These are phyloP conservation scores for Diaporthe sp. DNA, from an alignment of 2,329 filamentous ascomycete genomes.

Conservation along the genomic window DNA sequence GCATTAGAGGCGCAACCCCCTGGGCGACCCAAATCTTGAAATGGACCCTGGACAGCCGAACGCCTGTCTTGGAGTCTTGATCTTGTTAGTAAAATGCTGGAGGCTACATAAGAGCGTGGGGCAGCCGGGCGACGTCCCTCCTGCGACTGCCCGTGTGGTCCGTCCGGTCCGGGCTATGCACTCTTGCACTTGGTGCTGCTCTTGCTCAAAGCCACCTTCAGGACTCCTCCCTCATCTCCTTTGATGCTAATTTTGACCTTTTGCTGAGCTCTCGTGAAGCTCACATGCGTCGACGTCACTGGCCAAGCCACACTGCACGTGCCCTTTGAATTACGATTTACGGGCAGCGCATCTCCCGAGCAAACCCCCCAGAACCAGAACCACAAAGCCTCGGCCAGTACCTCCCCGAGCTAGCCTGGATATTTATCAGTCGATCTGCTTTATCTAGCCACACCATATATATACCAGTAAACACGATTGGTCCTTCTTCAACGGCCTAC, in stretches of 20 bases:
- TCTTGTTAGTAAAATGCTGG: background rate
- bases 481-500: background rate
- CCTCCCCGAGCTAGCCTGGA: background rate
- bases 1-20: background rate
- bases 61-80: slow-evolving; percentile 14
- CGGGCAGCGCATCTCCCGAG: slow-evolving; percentile 7
- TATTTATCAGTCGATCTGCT: background rate
- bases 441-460: slow-evolving; percentile 1
- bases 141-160: background rate
- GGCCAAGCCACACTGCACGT: slow-evolving; percentile 34
- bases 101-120: slow-evolving; percentile 2
- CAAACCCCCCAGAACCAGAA: background rate
- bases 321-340: slow-evolving; percentile 32
- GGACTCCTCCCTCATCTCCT: slow-evolving; percentile 24
- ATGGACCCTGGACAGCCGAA: slow-evolving; percentile 23
- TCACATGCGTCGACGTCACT: slow-evolving; percentile 30
- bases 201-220: slow-evolving; percentile 19
- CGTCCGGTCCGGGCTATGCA: slow-evolving; percentile 11
- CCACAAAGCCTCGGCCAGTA: background rate
- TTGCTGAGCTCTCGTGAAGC: slow-evolving; percentile 14
- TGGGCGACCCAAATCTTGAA: slow-evolving; percentile 25
- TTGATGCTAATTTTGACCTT: slow-evolving; percentile 25
- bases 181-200: background rate
- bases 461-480: background rate
- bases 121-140: background rate